Evolutionary conservation across 2,329 filamentous ascomycete species (phyloP), one percentile per base, ranked within the genome.

Genomic region (Ophiocordyceps australis): DNA sequence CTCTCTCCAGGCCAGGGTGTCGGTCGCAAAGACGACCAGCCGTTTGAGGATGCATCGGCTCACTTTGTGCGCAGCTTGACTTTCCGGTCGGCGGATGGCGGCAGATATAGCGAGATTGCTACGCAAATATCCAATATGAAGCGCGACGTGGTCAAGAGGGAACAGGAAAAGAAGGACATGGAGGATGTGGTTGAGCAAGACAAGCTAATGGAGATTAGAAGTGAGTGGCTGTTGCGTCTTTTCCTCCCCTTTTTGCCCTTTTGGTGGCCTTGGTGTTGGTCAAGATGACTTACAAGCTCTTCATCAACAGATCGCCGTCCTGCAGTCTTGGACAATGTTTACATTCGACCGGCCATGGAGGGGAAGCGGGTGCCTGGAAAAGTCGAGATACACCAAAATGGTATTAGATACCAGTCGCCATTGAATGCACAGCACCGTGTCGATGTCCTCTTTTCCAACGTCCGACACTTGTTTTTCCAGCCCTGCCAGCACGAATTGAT

Each of bases 81-180:
- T 0, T 89, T 98, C 58, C 72, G 86, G 29, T 95, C 89, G 13
- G 77, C 79, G 34, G 81, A 95, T 45, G 75, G 83, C 30, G 71
- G 82, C 32, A 74, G 86, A 34, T 83, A 98, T 47, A 76, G 81
- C 30, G 81, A 91, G 41, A 89, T 98, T 37, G 77, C 83, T 9
- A 78, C 78, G 32, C 80, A 92, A 43, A 95, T 98, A 40, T 86
- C 82, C 9, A 89, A 94, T 43, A 75, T 98, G 60, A 92, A 94
- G 59, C 92, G 89, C 46, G 81, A 86, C 38, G 74, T 80, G 5
- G 70, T 81, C 22, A 85, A 92, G 52, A 79, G 82, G 40, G 89
- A 98, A 50, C 85, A 94, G 42, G 86, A 94, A 53, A 94, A 95
- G 70, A 98, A 98, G 57, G 86, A 98, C 40, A 78, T 98, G 78